Conservation (phyloP, 352 stramenopile species). For the Globisporangium spinosum region DNA sequence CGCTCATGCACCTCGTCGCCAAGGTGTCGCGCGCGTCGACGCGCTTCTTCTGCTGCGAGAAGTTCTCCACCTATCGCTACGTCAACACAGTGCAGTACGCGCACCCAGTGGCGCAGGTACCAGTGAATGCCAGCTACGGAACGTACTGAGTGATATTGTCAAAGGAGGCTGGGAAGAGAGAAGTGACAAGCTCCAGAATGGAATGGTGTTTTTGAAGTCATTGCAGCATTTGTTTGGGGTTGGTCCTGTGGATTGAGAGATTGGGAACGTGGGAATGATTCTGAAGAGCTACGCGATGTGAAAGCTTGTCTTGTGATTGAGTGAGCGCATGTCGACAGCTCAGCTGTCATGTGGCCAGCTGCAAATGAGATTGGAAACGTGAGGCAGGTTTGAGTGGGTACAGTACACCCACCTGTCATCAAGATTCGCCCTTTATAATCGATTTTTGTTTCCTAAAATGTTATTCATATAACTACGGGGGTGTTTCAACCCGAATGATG, state of each 20-base stretch:
- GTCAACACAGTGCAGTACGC: slow-evolving; percentile 36
- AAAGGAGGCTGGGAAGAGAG: not conserved
- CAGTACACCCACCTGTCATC: not conserved
- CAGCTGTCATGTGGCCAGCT: not conserved
- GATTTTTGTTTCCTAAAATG: not conserved
- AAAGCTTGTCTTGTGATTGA: not conserved
- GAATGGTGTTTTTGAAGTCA: slow-evolving; percentile 2
- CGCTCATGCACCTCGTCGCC: slow-evolving; percentile 51
- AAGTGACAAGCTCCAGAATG: not conserved
- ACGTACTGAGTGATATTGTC: slow-evolving; percentile 6
- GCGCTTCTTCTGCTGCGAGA: slow-evolving; percentile 65
- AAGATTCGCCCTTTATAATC: not conserved
- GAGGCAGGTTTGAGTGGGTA: not conserved
- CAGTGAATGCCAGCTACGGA: slow-evolving; percentile 12
- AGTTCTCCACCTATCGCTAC: slow-evolving; percentile 50
- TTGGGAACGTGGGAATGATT: not conserved
- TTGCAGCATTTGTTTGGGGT: not conserved
- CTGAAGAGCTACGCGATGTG: not conserved
- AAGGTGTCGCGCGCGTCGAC: slow-evolving; percentile 42
- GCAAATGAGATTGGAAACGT: not conserved
- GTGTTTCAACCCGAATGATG: too few relatives aligned
- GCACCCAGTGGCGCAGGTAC: not conserved
- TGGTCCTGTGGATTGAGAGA: not conserved
- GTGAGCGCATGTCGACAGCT: not conserved
- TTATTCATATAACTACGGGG: not conserved